These are phyloP conservation scores for Paramecium sexaurelia DNA, from an alignment of 73 alveolate species.

Conservation along the genomic window DNA sequence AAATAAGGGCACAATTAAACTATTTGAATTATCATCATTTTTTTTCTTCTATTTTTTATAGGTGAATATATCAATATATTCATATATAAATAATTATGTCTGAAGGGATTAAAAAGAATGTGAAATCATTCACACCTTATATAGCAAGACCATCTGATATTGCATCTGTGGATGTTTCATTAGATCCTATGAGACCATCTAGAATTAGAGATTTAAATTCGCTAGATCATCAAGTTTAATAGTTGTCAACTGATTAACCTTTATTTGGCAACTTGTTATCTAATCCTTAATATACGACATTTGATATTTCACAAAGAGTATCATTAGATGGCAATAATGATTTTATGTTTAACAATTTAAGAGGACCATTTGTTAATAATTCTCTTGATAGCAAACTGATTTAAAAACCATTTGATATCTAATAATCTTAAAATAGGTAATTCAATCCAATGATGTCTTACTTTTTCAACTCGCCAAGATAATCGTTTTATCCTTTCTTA, in stretches of 20 bases:
- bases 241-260: conserved; percentile 42
- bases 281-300: background rate
- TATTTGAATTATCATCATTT: background rate
- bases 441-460: background rate
- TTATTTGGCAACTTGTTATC: background rate
- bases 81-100: background rate
- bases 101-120: background rate
- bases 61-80: background rate
- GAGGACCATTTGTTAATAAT: background rate
- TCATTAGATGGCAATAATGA: conserved; percentile 36
- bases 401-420: background rate
- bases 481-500: background rate
- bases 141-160: background rate
- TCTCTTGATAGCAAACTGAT: conserved; percentile 18
- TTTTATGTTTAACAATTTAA: background rate
- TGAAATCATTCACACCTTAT: conserved; percentile 25
- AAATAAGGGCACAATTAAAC: background rate
- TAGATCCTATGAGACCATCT: background rate
- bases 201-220: background rate
- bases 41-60: background rate
- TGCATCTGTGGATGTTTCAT: conserved; percentile 9
- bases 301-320: background rate
- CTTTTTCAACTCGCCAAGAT: background rate
- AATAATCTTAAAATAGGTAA: background rate
- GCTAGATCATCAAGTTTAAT: background rate